Evolutionary conservation across 2,329 filamentous ascomycete species (phyloP), one percentile per base, ranked within the genome.

Genomic region (Sarocladiaceae sp.): DNA sequence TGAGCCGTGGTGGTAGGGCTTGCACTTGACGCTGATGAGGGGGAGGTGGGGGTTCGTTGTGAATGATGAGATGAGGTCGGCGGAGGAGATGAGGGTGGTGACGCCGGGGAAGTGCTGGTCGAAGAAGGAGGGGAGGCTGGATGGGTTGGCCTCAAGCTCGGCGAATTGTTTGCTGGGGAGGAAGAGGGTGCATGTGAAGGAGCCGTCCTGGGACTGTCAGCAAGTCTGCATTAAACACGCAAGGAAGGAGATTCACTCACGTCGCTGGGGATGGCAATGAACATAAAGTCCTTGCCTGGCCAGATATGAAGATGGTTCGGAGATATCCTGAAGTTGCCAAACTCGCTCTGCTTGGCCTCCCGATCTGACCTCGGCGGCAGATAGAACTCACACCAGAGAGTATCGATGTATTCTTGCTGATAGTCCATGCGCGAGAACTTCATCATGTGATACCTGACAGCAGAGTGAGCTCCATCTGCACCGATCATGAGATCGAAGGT

Each of bases 281-380:
- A 98, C 94, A 98, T 97, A 57, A 93, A 91, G 33, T 90, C 82
- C 55, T 82, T 83, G 24, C 87, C 89, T 0, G 93, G 93, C 93
- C 93, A 98, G 59, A 98, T 98, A 64, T 98, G 93, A 2, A 98
- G 73, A 60, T 97, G 90, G 55, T 96, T 87, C 2, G 89, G 88
- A 1, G 88, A 93, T 53, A 97, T 93, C 39, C 74, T 73, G 59
- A 94, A 97, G 52, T 62, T 70, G 21, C 66, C 62, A 35, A 61
- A 53, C 13, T 61, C 51, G 27, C 64, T 60, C 21, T 58, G 51
- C 4, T 50, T 49, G 11, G 50, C 35, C 6, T 53, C 45, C 0
- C 52, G 44, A 1, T 55, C 54, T 2, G 63, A 49, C 23, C 62
- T 62, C 1, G 86, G 74, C 16, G 77, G 70, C 49, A 98, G 88